Evolutionary conservation across 2,329 filamentous ascomycete species (phyloP), one percentile per base, ranked within the genome.

Genomic region (Tolypocladium ophioglossoides): DNA sequence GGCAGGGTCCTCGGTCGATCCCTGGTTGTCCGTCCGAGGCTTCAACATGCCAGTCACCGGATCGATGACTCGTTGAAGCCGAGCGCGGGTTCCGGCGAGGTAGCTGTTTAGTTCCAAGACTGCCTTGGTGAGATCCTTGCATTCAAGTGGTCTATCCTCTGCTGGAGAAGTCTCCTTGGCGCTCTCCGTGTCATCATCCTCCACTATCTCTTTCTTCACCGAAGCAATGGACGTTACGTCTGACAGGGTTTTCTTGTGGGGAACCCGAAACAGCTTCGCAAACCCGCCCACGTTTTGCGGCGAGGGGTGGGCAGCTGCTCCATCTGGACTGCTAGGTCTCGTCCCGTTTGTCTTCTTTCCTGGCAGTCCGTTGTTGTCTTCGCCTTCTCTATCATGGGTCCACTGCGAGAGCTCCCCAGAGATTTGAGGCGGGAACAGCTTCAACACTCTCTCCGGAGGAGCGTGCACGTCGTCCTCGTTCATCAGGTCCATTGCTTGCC

Each of bases 401-500:
- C 84, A 74, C 1, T 75, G 78, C 0, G 90, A 91, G 2, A 95
- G 71, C 27, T 89, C 83, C 0, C 94, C 94, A 1, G 92, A 87
- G 59, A 99, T 95, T 10, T 84, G 77, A 56, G 78, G 84, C 2
- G 94, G 94, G 62, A 91, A 99, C 11, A 97, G 72, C 41, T 82
- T 83, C 57, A 99, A 84, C 3, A 97, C 94, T 51, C 89, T 80
- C 66, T 95, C 90, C 0, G 94, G 92, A 0, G 94, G 89, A 0
- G 94, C 91, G 62, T 89, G 84, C 2, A 96, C 90, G 53, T 94
- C 87, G 4, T 89, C 89, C 61, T 83, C 80, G 52, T 83, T 84
- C 71, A 97, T 97, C 2, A 99, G 73, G 61, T 97, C 91, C 72
- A 99, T 80, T 1, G 92, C 86, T 51, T 91, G 85, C 40, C 86